Evolutionary conservation across 345 rosid species (phyloP), one percentile per base, ranked within the genome.

Genomic region (Mercurialis annua): DNA sequence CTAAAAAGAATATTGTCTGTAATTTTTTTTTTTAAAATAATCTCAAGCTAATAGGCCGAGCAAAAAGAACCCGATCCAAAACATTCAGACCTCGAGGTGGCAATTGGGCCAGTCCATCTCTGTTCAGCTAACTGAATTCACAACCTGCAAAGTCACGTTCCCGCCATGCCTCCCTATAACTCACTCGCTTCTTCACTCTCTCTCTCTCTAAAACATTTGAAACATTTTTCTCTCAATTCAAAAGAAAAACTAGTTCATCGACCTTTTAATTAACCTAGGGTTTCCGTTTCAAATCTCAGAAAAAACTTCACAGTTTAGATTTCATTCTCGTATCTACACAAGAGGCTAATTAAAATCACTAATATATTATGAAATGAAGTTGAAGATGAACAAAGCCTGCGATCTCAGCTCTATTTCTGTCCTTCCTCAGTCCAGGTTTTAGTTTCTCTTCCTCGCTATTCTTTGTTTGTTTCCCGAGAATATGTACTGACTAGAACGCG

Each of bases 381-480:
- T 89, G 96, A 94, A 92, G 81, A 84, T 90, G 81, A 92, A 92
- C 83, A 88, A 80, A 84, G 96, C 86, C 26, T 85, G 83, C 83
- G 98, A 88, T 73, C 92, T 90, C 75, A 87, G 75, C 75, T 92
- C 98, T 68, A 86, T 92, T 43, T 88, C 97, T 15, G 94, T 90
- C 54, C 81, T 95, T 72, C 97, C 97, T 73, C 90, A 84, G 61
- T 40, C 86, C 52, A 86, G 98, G 99, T 92, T 33, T 62, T 59
- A 44, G 68, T 61, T 61, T 59, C 55, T 20, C 51, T 24, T 31
- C 17, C 49, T 11, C 55, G 46, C 10, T 46, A n/a, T 38, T 29
- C n/a, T 34, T 48, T 34, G 64, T 62, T 51, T 42, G 71, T 26
- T 67, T 70, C 36, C 67, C 24, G 27, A 42, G 43, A 70, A 70